phyloP scores from a whole-genome alignment of 176 grass and related monocot species.

The Rhipidocladum racemiflorum region DNA sequence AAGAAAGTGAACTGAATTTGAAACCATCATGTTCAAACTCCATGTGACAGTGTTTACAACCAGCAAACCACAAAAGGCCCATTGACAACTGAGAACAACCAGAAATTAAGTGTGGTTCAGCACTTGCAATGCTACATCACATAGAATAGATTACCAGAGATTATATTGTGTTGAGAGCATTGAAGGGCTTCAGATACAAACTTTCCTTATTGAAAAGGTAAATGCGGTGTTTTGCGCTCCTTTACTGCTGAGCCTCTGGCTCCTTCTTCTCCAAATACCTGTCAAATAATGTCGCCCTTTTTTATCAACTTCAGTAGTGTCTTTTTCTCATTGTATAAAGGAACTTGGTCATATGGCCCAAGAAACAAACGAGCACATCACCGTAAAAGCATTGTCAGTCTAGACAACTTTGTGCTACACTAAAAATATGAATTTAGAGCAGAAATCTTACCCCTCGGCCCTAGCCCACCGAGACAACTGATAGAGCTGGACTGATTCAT shows the following conservation, averaged over 20 bases:
- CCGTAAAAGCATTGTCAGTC: background rate
- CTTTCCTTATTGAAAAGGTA: slow-evolving; percentile 20
- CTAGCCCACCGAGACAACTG: slow-evolving; percentile 69
- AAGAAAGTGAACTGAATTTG: background rate
- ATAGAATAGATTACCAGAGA: background rate
- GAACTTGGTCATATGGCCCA: background rate
- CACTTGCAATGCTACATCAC: background rate
- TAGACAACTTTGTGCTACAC: background rate
- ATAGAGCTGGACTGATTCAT: slow-evolving; percentile 80
- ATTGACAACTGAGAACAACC: background rate
- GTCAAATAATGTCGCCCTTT: background rate
- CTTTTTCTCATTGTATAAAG: background rate
- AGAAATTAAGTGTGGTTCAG: background rate
- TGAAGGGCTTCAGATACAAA: background rate
- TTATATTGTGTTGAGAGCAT: background rate
- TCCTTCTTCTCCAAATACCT: slow-evolving; percentile 73
- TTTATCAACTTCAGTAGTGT: background rate
- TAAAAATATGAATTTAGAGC: background rate
- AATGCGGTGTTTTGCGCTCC: background rate
- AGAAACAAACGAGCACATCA: background rate
- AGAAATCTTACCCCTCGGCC: slow-evolving; percentile 52
- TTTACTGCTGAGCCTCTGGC: slow-evolving; percentile 44
- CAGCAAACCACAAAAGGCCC: background rate
- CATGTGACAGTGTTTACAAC: slow-evolving; percentile 11
- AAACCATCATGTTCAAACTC: background rate